Percentiles rank a stretch among this genome's conserved stretches.
These are phyloP conservation scores for Drechslerella coelobrocha DNA, from an alignment of 2,329 filamentous ascomycete species.

Conservation along the genomic window DNA sequence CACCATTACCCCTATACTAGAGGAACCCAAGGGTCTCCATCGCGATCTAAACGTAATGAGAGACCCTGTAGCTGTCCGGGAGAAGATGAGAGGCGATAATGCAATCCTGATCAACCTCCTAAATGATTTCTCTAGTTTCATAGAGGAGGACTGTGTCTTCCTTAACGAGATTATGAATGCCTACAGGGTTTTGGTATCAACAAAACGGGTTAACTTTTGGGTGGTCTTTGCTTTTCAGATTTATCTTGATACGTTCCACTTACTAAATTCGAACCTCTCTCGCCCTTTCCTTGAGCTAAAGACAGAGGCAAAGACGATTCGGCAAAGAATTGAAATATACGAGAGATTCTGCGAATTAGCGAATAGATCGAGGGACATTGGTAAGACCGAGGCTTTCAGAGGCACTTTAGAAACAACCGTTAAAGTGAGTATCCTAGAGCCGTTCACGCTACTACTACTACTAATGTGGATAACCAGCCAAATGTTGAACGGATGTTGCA, in stretches of 20 bases:
- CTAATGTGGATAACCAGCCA: too few relatives aligned
- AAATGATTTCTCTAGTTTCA: not conserved
- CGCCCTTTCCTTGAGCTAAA: constrained; percentile 1
- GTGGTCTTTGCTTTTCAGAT: constrained; percentile 7
- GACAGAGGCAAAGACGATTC: not conserved
- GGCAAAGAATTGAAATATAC: not conserved
- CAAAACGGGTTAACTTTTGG: not conserved
- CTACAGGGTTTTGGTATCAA: not conserved
- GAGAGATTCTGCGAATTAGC: too few relatives aligned
- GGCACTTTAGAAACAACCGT: too few relatives aligned
- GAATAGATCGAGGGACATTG: too few relatives aligned
- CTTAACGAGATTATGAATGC: not conserved
- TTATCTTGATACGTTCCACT: not conserved
- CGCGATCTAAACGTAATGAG: not conserved
- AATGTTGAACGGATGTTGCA: too few relatives aligned
- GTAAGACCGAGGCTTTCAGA: too few relatives aligned
- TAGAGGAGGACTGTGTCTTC: not conserved
- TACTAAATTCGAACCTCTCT: not conserved
- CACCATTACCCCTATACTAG: too few relatives aligned
- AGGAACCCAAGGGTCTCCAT: not conserved
- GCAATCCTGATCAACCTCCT: not conserved
- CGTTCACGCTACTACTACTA: too few relatives aligned
- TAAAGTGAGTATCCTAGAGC: too few relatives aligned
- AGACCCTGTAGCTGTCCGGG: not conserved
- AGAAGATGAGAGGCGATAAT: constrained; percentile 1